Evolutionary conservation across 306 rosid genomes (phyloP), one percentile per base, ranked within the genome.

Genomic region (Malus asiatica): DNA sequence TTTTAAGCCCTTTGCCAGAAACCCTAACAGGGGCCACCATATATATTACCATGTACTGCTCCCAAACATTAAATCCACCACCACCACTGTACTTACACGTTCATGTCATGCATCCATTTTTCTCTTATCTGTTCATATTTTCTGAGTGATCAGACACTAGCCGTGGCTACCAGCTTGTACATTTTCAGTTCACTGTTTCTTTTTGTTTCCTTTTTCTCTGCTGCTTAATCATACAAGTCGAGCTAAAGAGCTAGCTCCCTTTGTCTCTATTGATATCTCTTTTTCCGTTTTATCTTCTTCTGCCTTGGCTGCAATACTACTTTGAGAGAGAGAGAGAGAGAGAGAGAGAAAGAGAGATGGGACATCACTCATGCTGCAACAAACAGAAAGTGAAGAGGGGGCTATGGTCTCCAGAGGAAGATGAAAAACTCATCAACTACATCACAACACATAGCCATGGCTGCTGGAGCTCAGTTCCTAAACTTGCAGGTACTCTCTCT

Each of bases 361-460:
- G 95, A 63, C 93, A 90, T 77, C 98, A 92, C 88, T 95, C 97
- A 42, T 95, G 99, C 84, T 92, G 99, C 82, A 95, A 88, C 89
- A 95, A 92, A 80, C 97, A 92, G 93, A 90, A 95, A 79, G 99
- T 92, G 77, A 95, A 95, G 89, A 92, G 99, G 68, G 99, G 99
- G 23, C 55, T 95, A 14, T 95, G 99, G 99, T 95, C 99, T 52
- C 97, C 99, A 1, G 98, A 95, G 53, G 98, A 95, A 80, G 98
- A 95, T 86, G 98, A 95, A 78, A 95, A 95, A 42, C 99, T 95
- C 84, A 77, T 92, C 79, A 89, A 84, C 88, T 95, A 92, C 80
- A 92, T 95, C 78, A 83, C 97, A 20, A 87, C 89, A 76, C 86
- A 92, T 71, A 97, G 99, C 82, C 99, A 92, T 71, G 99, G 99